phyloP scores from a whole-genome alignment of 305 asterid species.

The Andrographis paniculata region DNA sequence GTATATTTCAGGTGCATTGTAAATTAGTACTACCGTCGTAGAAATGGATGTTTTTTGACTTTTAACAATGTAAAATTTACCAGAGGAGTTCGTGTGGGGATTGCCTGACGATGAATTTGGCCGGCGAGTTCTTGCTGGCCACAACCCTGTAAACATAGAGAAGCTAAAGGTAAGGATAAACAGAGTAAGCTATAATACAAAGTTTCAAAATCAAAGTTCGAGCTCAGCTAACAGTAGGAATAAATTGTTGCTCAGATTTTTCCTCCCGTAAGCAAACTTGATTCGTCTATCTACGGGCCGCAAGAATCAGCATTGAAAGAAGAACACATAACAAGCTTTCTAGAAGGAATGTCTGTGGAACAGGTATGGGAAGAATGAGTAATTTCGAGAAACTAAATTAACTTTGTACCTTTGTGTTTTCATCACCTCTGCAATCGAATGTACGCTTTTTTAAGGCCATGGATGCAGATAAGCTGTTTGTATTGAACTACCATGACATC shows the following conservation, averaged over 20 bases:
- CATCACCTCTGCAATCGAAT: background rate
- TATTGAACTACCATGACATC: constrained; percentile 37
- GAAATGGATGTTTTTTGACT: background rate
- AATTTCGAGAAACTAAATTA: no score
- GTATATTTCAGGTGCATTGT: constrained; percentile 33
- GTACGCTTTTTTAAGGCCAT: background rate
- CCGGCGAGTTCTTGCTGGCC: constrained; percentile 41
- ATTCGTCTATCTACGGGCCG: constrained; percentile 45
- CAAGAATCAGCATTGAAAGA: constrained; percentile 45
- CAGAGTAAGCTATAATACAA: background rate
- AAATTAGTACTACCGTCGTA: background rate
- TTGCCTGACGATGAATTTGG: constrained; percentile 51
- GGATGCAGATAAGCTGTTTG: background rate
- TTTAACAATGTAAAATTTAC: background rate
- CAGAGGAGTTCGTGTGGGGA: constrained; percentile 45
- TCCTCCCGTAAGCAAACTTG: constrained; percentile 21
- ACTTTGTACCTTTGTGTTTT: no score
- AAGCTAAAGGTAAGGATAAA: constrained; percentile 25
- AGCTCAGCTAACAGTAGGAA: no score
- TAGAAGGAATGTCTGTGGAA: constrained; percentile 41
- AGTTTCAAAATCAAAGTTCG: background rate
- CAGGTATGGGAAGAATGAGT: constrained; percentile 25
- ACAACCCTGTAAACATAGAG: constrained; percentile 42
- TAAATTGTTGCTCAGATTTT: background rate
- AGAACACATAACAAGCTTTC: constrained; percentile 34